Base-by-base conservation (phyloP, 2,329 filamentous ascomycete genomes). In the Hypomyces perniciosus region DNA sequence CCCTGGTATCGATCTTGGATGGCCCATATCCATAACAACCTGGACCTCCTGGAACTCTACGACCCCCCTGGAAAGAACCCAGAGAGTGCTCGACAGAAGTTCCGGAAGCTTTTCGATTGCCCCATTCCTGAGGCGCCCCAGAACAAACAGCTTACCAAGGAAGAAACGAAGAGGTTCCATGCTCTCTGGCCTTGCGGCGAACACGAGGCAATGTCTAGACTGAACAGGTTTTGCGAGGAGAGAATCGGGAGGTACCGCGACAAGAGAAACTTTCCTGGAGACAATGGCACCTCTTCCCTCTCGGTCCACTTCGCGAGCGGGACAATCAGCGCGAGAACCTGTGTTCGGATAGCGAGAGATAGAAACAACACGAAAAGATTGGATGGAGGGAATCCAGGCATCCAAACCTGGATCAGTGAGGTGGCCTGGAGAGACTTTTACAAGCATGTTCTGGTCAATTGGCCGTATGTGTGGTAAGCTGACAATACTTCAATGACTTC, bases 371-470 rank as follows among this genome's bases (percentile, higher is more conserved):
- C 78, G 1, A 81, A 79, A 63, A 80, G 81, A 51, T 75, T 95
- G 2, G 80, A 90, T 53, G 79, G 73, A 1, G 85, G 86, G 0
- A 76, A 78, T 20, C 68, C 79, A 12, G 88, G 87, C 0, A 84
- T 88, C 51, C 73, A 78, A 46, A 74, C 76, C 0, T 95, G 88
- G 88, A 89, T 93, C 56, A 84, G 84, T 48, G 89, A 95, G 66
- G 76, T 95, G 4, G 89, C 88, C 0, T 93, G 89, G 89, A 76
- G 89, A 10, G 89, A 95, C 61, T 95, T 95, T 62, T 95, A 95
- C 70, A 89, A 85, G 61, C 88, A 93, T 64, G 87, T 96, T 3
- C 70, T 96, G 5, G 87, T 84, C 1, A 73, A 91, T 54, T 95
- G 89, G 88, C 91, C 91, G 0, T 91, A 90, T 60, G 75, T 90